These are phyloP conservation scores for Rhypophila decipiens DNA, from an alignment of 495 filamentous ascomycete species.

Conservation along the genomic window DNA sequence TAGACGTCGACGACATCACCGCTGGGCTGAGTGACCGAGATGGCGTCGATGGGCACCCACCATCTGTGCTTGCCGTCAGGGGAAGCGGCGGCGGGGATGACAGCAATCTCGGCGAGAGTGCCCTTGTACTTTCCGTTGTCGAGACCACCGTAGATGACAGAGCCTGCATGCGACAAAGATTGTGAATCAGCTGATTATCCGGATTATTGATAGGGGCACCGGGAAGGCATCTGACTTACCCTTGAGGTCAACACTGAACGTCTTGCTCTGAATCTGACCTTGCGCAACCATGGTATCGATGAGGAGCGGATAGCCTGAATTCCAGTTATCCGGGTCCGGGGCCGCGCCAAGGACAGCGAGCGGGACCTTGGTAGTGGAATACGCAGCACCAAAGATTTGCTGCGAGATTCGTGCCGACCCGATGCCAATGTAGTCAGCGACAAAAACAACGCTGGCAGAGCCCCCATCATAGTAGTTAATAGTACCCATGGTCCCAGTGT, in stretches of 20 bases:
- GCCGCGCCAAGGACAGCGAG: conserved; percentile 74
- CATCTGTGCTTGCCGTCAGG: conserved; percentile 14
- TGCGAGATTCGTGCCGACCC: conserved; percentile 21
- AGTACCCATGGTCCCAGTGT: conserved; percentile 10
- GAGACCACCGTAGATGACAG: conserved; percentile 76
- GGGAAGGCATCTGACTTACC: conserved; percentile 26
- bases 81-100: conserved; percentile 18
- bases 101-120: conserved; percentile 44
- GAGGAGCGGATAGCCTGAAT: conserved; percentile 54
- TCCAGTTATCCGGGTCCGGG: conserved; percentile 38
- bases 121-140: conserved; percentile 79
- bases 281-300: conserved; percentile 55
- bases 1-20: conserved; percentile 10
- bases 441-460: conserved; percentile 16
- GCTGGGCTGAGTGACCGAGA: conserved; percentile 13
- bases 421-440: conserved; percentile 23
- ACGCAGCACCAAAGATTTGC: conserved; percentile 39
- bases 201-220: conserved; percentile 55
- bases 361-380: conserved; percentile 21
- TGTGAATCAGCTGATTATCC: too few relatives aligned
- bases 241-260: conserved; percentile 61
- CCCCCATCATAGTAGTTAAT: conserved; percentile 25
- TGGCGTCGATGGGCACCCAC: conserved; percentile 12
- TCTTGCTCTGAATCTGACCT: conserved; percentile 58
- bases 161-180: conserved; percentile 35